These are phyloP conservation scores for Jatropha curcas DNA, from an alignment of 345 rosid species.

Conservation along the genomic window DNA sequence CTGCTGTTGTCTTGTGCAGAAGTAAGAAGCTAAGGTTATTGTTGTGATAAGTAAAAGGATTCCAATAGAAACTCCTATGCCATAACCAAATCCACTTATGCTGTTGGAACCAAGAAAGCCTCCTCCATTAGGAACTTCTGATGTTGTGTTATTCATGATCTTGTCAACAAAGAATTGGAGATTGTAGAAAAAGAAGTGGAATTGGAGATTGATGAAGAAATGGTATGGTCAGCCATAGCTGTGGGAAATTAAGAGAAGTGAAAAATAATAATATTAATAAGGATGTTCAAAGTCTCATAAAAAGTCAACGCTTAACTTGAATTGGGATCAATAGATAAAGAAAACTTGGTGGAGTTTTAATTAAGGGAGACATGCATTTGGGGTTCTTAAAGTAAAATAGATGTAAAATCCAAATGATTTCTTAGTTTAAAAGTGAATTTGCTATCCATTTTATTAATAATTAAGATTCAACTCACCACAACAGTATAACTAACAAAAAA, in stretches of 20 bases:
- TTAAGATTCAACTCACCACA: no score
- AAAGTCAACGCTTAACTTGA: slow-evolving; percentile 51
- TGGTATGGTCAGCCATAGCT: slow-evolving; percentile 40
- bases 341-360: slow-evolving; percentile 27
- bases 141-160: slow-evolving; percentile 26
- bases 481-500: no score
- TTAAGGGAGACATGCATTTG: slow-evolving; percentile 17
- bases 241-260: slow-evolving; percentile 12
- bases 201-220: background rate
- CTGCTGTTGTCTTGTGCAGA: slow-evolving; percentile 35
- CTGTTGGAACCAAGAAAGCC: slow-evolving; percentile 21
- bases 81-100: slow-evolving; percentile 46
- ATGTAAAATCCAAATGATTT: background rate
- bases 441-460: no score
- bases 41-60: slow-evolving; percentile 44
- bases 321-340: slow-evolving; percentile 5
- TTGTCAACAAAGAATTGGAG: slow-evolving; percentile 3
- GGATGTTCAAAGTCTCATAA: background rate
- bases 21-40: slow-evolving; percentile 43
- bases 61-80: slow-evolving; percentile 45
- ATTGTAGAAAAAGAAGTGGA: background rate
- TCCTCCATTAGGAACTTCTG: no score
- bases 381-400: background rate
- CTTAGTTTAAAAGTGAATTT: no score
- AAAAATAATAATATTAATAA: slow-evolving; percentile 2